Evolutionary conservation across 1,139 yeast species (phyloP), one percentile per base, ranked within the genome.

Genomic region (Saccharomyces hybrid): DNA sequence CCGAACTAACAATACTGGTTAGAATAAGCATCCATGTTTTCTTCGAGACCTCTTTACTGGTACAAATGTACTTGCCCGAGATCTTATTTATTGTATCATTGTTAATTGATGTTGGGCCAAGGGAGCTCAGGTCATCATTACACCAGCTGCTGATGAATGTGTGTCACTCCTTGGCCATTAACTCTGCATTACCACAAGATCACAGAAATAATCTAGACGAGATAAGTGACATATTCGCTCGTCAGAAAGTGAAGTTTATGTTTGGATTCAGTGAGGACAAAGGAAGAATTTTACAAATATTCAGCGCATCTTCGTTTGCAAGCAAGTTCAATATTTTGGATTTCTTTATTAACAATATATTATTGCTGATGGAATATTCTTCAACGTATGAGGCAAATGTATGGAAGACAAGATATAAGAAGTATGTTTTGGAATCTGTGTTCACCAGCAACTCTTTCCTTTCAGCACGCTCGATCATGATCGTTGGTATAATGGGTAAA

Each of bases 191-290:
- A 31, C 70, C 81, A 0, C 71, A 64, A 0, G 70, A 66, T 1
- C 81, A 81, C 54, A 74, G 73, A 55, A 62, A 67, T 2, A 70
- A 75, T 7, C 75, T 88, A 14, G 78, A 78, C 53, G 73, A 75
- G 1, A 77, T 86, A 1, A 80, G 87, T 60, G 75, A 73, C 3
- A 80, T 80, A 53, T 78, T 88, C 58, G 81, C 88, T 53, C 83
- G 88, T 9, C 88, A 86, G 54, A 78, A 91, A 64, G 85, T 88
- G 3, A 83, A 81, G 61, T 79, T 87, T 76, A 73, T 88, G 57
- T 88, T 88, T 72, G 96, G 96, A 0, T 74, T 88, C 58, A 83
- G 84, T n/a, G 82, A 89, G 61, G 91, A 85, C 46, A 75, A 73
- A 54, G 75, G 76, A 48, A 72, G 73, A 32, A 63, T 71, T 16